A percentile compares a stretch with the other conserved stretches of the same genome.
Conservation (phyloP, 257 asterid genomes). For the Ophiorrhiza pumila region DNA sequence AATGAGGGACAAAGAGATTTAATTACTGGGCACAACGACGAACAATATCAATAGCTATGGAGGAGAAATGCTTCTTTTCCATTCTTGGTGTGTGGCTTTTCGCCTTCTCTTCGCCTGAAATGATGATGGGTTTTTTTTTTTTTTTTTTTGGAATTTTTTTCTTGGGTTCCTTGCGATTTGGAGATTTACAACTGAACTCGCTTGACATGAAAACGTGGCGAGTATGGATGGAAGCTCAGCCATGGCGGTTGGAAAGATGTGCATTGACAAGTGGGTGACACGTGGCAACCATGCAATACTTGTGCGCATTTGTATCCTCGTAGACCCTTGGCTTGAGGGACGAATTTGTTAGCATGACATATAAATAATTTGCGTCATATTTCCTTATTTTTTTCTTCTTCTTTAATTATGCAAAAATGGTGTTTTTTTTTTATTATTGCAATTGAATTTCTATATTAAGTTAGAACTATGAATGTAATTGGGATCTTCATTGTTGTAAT, state of each 20-base stretch:
- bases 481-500: no score
- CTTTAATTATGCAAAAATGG: no score
- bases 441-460: no score
- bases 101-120: background rate
- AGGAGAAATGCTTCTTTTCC: slow-evolving; percentile 73
- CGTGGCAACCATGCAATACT: slow-evolving; percentile 23
- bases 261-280: background rate
- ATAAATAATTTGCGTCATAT: no score
- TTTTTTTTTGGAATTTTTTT: background rate
- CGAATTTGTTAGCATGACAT: no score
- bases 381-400: no score
- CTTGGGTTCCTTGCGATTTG: background rate
- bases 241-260: background rate
- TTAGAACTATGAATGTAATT: no score
- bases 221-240: background rate
- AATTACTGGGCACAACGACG: slow-evolving; percentile 55
- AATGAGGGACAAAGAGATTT: background rate
- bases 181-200: background rate
- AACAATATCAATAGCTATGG: slow-evolving; percentile 59
- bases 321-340: background rate
- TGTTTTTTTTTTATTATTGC: no score
- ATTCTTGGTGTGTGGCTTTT: slow-evolving; percentile 2
- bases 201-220: background rate
- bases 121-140: background rate
- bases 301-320: background rate